Evolutionary conservation across 768 basidiomycete species (phyloP).

Genomic region (Podaxis pistillaris): DNA sequence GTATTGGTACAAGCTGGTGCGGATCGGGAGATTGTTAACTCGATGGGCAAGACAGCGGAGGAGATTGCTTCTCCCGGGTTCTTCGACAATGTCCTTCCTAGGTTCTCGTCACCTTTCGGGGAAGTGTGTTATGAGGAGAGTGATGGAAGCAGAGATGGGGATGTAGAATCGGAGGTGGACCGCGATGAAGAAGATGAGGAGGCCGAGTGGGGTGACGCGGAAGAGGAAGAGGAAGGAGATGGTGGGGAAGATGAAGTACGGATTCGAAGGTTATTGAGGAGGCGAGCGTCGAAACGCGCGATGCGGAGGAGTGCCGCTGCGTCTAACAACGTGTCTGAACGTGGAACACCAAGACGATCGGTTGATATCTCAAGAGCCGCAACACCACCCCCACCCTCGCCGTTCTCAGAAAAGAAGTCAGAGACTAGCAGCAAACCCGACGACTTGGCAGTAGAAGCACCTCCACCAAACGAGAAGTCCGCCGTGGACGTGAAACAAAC

Average conservation of each 20-base stretch:
- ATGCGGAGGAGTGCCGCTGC: constrained; percentile 24
- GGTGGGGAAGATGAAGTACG: constrained; percentile 27
- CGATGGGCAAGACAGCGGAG: constrained; percentile 64
- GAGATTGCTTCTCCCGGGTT: constrained; percentile 55
- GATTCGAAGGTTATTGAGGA: constrained; percentile 28
- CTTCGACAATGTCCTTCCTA: constrained; percentile 34
- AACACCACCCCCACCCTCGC: constrained; percentile 26
- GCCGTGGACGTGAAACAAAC: constrained; percentile 44
- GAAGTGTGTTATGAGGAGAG: constrained; percentile 19
- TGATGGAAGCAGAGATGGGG: constrained; percentile 24
- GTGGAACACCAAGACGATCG: constrained; percentile 27
- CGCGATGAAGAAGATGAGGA: constrained; percentile 62
- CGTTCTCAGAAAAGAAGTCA: neutral
- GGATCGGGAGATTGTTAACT: constrained; percentile 72
- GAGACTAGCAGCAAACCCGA: neutral
- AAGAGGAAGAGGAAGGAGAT: constrained; percentile 16
- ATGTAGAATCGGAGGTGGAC: constrained; percentile 60
- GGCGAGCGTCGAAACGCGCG: constrained; percentile 34
- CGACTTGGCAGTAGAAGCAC: constrained; percentile 11
- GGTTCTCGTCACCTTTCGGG: constrained; percentile 18
- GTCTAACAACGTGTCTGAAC: constrained; percentile 23
- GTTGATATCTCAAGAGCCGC: constrained; percentile 30
- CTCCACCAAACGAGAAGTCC: constrained; percentile 24
- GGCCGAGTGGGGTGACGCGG: constrained; percentile 19
- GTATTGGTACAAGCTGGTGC: constrained; percentile 81